Base-by-base conservation (phyloP, 176 grass and related monocot genomes). In the Oryza officinalis region DNA sequence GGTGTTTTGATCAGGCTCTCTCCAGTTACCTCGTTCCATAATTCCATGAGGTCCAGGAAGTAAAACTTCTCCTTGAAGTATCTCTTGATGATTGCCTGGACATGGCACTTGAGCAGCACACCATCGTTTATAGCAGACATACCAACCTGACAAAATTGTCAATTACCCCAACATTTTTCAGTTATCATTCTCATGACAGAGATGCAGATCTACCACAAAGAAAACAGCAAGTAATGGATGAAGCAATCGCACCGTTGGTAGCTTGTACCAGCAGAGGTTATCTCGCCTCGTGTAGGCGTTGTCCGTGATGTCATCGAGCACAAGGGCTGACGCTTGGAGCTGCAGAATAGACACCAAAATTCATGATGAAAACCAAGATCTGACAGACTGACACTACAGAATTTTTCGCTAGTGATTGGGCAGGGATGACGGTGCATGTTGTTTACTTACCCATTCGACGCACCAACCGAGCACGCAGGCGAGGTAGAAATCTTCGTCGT, bases 251-350 rank as follows among this genome's bases (percentile, higher is more conserved):
- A 88, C 92, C 33, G 77, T 69, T 9, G 88, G 86, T 63, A 74
- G 79, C 69, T 65, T 89, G 86, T 91, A 91, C 92, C 92, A 94
- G 79, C 92, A 94, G 59, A 88, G 74, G 38, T 88, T 72, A 8
- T 87, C 92, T 17, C 92, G 78, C 80, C 92, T 89, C 3, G 92
- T 94, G 86, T 88, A 81, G 0, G 92, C 81, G 41, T 94, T 94
- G 86, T 94, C 92, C 65, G 87, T 89, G 68, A 94, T 94, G 50
- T 94, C 92, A 74, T 94, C 92, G 20, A 94, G 71, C 72, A 94
- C 79, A 15, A 94, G 86, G 15, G 89, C 86, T 17, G 83, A 94
- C 22, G 92, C 92, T 79, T 94, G 92, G 38, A 94, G 80, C 92
- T 93, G 85, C 63, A 90, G 15, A 65, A 71, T 47, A 61, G 22